phyloP scores from a whole-genome alignment of 176 grass and related monocot species.

The Dactylis glomerata region DNA sequence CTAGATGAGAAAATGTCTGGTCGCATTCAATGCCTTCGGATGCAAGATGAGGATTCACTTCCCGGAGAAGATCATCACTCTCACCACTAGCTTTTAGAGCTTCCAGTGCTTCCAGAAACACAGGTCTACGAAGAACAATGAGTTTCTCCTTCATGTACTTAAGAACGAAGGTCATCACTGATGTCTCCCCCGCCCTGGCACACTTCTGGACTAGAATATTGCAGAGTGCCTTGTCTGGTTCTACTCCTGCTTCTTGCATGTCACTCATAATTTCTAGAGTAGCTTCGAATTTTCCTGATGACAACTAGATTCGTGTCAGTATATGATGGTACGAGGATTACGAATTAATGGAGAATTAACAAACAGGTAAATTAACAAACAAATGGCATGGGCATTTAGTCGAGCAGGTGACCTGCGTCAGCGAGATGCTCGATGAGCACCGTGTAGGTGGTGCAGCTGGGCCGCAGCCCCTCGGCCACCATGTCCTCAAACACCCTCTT shows the following conservation, averaged over 20 bases:
- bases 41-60: slow-evolving; percentile 66
- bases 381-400: slow-evolving; percentile 4
- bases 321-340: slow-evolving; percentile 10
- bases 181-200: slow-evolving; percentile 50
- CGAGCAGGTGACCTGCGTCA: slow-evolving; percentile 49
- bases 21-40: slow-evolving; percentile 56
- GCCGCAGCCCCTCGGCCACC: slow-evolving; percentile 52
- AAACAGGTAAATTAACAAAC: not conserved
- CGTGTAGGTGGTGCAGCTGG: slow-evolving; percentile 72
- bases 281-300: slow-evolving; percentile 63
- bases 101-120: slow-evolving; percentile 61
- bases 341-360: not conserved
- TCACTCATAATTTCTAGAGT: slow-evolving; percentile 50
- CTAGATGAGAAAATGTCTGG: slow-evolving; percentile 31
- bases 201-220: slow-evolving; percentile 82
- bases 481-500: slow-evolving; percentile 53
- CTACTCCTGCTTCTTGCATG: slow-evolving; percentile 73
- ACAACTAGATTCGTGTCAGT: slow-evolving; percentile 11
- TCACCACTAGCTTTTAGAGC: slow-evolving; percentile 58
- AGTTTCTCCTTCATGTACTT: slow-evolving; percentile 68
- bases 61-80: slow-evolving; percentile 53
- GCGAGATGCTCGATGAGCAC: slow-evolving; percentile 74
- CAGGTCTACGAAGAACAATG: slow-evolving; percentile 58
- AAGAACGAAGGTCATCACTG: slow-evolving; percentile 59
- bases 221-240: slow-evolving; percentile 67